Evolutionary conservation across 108 stramenopile species (phyloP), one percentile per base, ranked within the genome.

Genomic region (Skeletonema menzelii): DNA sequence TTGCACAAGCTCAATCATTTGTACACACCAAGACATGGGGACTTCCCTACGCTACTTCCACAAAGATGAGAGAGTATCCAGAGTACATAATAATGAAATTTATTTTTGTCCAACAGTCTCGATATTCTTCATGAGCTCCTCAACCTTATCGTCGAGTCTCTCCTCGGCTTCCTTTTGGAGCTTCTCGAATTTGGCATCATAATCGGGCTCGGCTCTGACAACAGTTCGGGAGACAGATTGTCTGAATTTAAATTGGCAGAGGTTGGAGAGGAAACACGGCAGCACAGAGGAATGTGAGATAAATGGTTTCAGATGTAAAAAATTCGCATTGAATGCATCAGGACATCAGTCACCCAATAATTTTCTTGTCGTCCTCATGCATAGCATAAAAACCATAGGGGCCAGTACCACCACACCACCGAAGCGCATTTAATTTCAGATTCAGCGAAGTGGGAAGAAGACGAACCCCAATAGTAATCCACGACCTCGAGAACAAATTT

Each of bases 91-190:
- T 35, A 31, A 37, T 62, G 61, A 32, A 57, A 47, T 53, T 56
- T 80, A 63, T n/a, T 76, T 60, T 35, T 63, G 34, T 24, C 78
- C 78, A 34, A 79, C 78, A 26, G 64, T 86, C 35, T 88, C 88
- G 60, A 93, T 86, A 80, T 93, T 93, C 40, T 77, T 42, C 79
- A 78, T 87, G 60, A 93, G 75, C 55, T 93, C 89, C 19, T 75
- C 78, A 65, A 91, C 85, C 82, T 93, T 93, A 26, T 75, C 85
- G 37, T 93, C 92, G 32, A 94, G 64, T 35, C 92, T 87, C 17
- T 88, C 84, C 67, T 91, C 88, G 58, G 88, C 90, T 71, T 94
- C 92, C 73, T 85, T 88, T 65, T 91, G 73, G 24, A 94, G 77
- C 65, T 90, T 90, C 31, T 72, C 77, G 76, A 94, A 70, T 55